Evolutionary conservation across 2,329 filamentous ascomycete genomes (phyloP).

Genomic region (Ramularia endophylla): DNA sequence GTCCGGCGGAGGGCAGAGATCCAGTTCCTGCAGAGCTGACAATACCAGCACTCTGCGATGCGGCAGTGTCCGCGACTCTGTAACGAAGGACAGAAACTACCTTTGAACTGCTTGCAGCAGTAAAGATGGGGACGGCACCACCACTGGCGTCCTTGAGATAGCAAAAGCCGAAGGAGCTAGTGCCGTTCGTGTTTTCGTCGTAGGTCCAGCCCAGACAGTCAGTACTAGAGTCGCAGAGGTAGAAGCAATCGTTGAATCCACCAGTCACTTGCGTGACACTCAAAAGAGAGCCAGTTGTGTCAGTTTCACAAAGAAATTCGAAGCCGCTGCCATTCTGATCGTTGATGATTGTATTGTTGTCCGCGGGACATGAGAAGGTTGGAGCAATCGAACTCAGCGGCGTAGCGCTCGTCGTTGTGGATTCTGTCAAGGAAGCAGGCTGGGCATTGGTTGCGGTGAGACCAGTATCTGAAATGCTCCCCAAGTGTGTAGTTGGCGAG

Average conservation of each 20-base stretch:
- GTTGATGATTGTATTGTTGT: slow-evolving; percentile 5
- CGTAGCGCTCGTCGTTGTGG: too few species aligned
- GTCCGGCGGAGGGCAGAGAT: too few species aligned
- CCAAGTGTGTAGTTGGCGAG: too few species aligned
- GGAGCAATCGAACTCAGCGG: slow-evolving; percentile 1
- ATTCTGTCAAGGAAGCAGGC: too few species aligned
- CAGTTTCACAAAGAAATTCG: slow-evolving; percentile 3
- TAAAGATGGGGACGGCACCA: background rate
- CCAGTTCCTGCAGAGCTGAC: too few species aligned
- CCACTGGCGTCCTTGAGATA: slow-evolving; percentile 13
- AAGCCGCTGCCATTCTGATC: slow-evolving; percentile 4
- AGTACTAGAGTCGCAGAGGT: slow-evolving; percentile 14
- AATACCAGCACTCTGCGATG: too few species aligned
- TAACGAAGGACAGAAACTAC: too few species aligned
- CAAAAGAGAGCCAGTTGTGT: background rate
- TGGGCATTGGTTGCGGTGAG: too few species aligned
- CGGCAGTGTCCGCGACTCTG: too few species aligned
- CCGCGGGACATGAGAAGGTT: slow-evolving; percentile 5
- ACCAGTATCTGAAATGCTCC: too few species aligned
- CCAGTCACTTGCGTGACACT: slow-evolving; percentile 2
- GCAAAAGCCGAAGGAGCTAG: slow-evolving; percentile 22
- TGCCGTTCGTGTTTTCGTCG: slow-evolving; percentile 16
- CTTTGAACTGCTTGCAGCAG: too few species aligned
- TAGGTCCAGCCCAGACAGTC: slow-evolving; percentile 22
- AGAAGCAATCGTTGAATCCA: slow-evolving; percentile 20